Evolutionary conservation across 2,329 filamentous ascomycete species (phyloP), one percentile per base, ranked within the genome.

Genomic region (Zalaria sp.): DNA sequence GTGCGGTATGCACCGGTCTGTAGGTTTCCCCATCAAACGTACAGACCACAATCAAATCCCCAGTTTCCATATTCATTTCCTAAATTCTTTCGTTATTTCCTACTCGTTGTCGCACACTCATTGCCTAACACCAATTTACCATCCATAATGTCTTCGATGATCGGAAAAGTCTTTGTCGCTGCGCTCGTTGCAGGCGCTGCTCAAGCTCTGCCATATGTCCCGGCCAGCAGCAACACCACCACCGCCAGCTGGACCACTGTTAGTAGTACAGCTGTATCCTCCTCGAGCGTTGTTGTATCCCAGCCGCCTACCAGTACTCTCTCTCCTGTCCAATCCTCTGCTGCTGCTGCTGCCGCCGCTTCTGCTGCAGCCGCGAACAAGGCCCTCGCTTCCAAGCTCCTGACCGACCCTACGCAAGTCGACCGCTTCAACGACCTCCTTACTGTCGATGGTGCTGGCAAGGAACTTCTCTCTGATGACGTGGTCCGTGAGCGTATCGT

Each of bases 401-500:
- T 60, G 25, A 52, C 60, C 47, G 44, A 50, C 9, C 53, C 59
- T 8, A 58, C 59, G 3, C 54, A 58, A 6, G 53, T 63, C 49
- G 61, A 63, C 45, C 56, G 57, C 29, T 62, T 62, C 51, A 57
- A 63, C 41, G 47, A 50, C 8, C 53, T 64, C 34, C 51, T 64
- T 6, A 55, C 56, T 26, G 43, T 43, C 7, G 48, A 52, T 7
- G 57, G 57, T 39, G 40, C 51, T 27, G 57, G 57, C 38, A 41
- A 52, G 34, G 45, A 49, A 5, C 53, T 64, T 5, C 52, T 62
- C 35, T 48, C 52, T 4, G 52, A 47, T 8, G 53, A 58, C 3
- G 53, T 50, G 4, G 48, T 65, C 27, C 51, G 50, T 37, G 49
- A 53, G 8, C 36, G 52, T 53, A 74, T 81, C 62, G 82, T 79